Evolutionary conservation across 805 yeast species (phyloP).

Genomic region (Ogataea degrootiae): DNA sequence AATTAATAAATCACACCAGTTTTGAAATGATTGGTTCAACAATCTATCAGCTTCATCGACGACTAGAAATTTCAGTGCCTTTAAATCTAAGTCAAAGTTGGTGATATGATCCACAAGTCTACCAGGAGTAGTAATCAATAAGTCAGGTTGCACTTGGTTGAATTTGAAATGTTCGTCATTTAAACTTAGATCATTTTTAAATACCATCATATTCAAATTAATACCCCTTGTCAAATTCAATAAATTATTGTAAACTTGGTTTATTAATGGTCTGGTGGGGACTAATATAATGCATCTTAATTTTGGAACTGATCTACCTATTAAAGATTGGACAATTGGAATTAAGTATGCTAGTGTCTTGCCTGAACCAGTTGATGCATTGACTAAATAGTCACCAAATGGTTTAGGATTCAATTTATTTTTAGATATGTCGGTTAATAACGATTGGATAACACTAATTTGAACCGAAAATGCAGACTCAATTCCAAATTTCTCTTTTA

Average conservation of each 20-base stretch:
- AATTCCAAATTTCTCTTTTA: conserved; percentile 40
- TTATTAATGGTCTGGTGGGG: conserved; percentile 85
- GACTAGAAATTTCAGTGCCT: conserved; percentile 55
- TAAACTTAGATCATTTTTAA: conserved; percentile 51
- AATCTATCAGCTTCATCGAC: conserved; percentile 81
- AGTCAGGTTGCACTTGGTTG: conserved; percentile 47
- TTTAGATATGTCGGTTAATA: conserved; percentile 38
- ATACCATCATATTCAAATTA: conserved; percentile 54
- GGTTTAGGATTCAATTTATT: conserved; percentile 44
- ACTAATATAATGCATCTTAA: conserved; percentile 74
- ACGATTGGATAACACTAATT: conserved; percentile 54
- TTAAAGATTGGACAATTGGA: conserved; percentile 72
- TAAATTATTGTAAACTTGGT: conserved; percentile 72
- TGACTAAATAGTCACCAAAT: conserved; percentile 76
- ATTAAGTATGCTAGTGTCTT: conserved; percentile 85
- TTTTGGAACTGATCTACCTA: conserved; percentile 61
- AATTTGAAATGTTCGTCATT: conserved; percentile 59
- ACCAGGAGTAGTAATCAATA: conserved; percentile 72
- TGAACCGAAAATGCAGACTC: conserved; percentile 74
- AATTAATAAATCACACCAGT: conserved; percentile 71
- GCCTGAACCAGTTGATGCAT: conserved; percentile 96
- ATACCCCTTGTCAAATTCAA: conserved; percentile 61
- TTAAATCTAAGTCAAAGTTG: conserved; percentile 39
- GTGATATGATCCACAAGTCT: conserved; percentile 71
- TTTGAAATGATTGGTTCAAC: conserved; percentile 85